Evolutionary conservation across 2,329 filamentous ascomycete genomes (phyloP).

Genomic region (Trichoderma semiorbis): DNA sequence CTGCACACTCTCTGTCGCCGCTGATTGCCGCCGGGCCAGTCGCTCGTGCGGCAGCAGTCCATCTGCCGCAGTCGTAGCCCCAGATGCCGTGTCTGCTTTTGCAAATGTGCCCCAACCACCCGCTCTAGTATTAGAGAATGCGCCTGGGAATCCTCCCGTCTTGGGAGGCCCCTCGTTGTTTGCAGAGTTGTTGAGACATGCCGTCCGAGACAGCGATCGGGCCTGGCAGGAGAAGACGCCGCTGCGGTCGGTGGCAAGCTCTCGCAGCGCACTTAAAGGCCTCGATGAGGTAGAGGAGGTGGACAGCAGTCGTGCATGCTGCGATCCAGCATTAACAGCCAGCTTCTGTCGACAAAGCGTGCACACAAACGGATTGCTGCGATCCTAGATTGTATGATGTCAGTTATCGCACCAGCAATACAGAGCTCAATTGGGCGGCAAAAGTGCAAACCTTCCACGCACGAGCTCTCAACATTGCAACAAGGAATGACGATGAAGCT

Average conservation of each 20-base stretch:
- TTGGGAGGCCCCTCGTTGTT: conserved; percentile 21
- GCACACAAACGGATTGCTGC: conserved; percentile 40
- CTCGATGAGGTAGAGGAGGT: not conserved
- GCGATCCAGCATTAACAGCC: conserved; percentile 20
- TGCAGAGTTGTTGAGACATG: conserved; percentile 22
- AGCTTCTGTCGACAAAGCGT: conserved; percentile 37
- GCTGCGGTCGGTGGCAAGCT: not conserved
- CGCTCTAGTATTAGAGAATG: conserved; percentile 23
- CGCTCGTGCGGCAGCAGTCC: conserved; percentile 38
- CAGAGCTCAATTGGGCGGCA: not conserved
- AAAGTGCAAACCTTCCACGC: conserved; percentile 36
- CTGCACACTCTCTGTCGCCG: conserved; percentile 9
- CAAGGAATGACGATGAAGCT: conserved; percentile 11
- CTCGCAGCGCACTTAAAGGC: not conserved
- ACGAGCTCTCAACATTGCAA: conserved; percentile 43
- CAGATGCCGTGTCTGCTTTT: not conserved
- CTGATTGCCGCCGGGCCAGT: conserved; percentile 33
- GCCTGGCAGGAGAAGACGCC: conserved; percentile 7
- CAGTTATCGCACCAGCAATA: not conserved
- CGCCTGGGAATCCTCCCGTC: conserved; percentile 26
- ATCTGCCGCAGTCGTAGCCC: conserved; percentile 15
- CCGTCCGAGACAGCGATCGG: conserved; percentile 31
- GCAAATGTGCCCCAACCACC: conserved; percentile 24
- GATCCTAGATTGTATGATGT: conserved; percentile 29
- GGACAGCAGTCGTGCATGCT: not conserved